phyloP scores from a whole-genome alignment of 1,284 basidiomycete species.

The Leccinum griseonigrum region DNA sequence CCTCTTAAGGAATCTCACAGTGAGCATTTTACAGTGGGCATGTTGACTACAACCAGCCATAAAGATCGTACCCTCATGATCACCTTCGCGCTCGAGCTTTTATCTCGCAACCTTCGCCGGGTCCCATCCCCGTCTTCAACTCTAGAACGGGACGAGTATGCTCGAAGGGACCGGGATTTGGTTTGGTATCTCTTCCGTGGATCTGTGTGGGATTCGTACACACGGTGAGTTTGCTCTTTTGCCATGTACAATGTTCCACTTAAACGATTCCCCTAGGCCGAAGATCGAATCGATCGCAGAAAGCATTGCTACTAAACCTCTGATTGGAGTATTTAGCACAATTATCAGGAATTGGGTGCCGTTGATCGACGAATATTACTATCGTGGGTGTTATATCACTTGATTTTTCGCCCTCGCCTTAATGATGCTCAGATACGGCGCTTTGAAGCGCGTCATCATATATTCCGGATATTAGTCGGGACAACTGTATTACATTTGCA shows the following conservation, averaged over 20 bases:
- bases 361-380: constrained; percentile 93
- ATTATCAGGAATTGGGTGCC: constrained; percentile 90
- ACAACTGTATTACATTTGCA: constrained; percentile 4
- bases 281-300: constrained; percentile 68
- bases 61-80: constrained; percentile 52
- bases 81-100: constrained; percentile 60
- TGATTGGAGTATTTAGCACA: constrained; percentile 75
- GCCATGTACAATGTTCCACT: constrained; percentile 3
- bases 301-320: constrained; percentile 59
- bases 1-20: constrained; percentile 13
- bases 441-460: constrained; percentile 36
- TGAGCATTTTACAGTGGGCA: constrained; percentile 28
- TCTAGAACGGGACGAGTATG: constrained; percentile 78
- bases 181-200: constrained; percentile 87
- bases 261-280: constrained; percentile 48
- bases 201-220: constrained; percentile 85
- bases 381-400: constrained; percentile 60
- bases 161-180: constrained; percentile 76
- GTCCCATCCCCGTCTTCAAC: constrained; percentile 55
- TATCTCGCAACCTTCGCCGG: constrained; percentile 67
- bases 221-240: constrained; percentile 49
- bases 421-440: constrained; percentile 45
- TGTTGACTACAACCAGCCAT: constrained; percentile 34
- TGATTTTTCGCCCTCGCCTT: neutral
- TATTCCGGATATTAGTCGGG: constrained; percentile 1